A percentile compares a stretch with the other conserved stretches of the same genome.
phyloP scores from a whole-genome alignment of 148 eudicot species.

The Fallopia convolvulus region DNA sequence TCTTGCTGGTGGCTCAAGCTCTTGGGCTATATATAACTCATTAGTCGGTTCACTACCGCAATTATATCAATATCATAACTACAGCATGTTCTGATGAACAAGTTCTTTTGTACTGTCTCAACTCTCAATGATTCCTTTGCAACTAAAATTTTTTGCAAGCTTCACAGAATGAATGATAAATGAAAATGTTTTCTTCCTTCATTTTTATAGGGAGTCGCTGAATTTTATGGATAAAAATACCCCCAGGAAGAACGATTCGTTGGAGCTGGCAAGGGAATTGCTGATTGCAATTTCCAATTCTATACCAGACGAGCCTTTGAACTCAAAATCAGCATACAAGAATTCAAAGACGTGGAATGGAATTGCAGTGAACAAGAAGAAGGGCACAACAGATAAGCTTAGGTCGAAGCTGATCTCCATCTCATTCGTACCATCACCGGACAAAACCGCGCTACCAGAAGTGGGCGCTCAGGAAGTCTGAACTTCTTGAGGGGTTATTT shows the following conservation, averaged over 20 bases:
- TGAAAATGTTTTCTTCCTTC: not conserved
- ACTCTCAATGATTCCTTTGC: not conserved
- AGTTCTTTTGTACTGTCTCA: not conserved
- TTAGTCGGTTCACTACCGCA: too few relatives aligned
- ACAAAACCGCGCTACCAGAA: not conserved
- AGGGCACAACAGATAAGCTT: not conserved
- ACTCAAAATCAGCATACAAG: not conserved
- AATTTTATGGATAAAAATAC: not conserved
- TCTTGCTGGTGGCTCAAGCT: not conserved
- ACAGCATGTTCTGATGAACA: not conserved
- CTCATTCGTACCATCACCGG: not conserved
- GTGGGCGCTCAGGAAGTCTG: not conserved
- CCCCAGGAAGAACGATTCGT: not conserved
- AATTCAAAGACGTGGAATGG: not conserved
- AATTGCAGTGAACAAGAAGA: not conserved
- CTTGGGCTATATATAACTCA: too few relatives aligned
- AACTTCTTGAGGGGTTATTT: not conserved
- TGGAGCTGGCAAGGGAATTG: conserved; percentile 6
- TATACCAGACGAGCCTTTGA: not conserved
- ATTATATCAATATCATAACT: too few relatives aligned
- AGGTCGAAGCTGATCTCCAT: conserved; percentile 2
- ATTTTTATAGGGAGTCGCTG: not conserved
- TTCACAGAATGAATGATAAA: not conserved
- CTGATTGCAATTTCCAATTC: conserved; percentile 11
- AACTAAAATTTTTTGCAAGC: not conserved